These are phyloP conservation scores for Neofusicoccum sp. DNA, from an alignment of 2,329 filamentous ascomycete species.

Conservation along the genomic window DNA sequence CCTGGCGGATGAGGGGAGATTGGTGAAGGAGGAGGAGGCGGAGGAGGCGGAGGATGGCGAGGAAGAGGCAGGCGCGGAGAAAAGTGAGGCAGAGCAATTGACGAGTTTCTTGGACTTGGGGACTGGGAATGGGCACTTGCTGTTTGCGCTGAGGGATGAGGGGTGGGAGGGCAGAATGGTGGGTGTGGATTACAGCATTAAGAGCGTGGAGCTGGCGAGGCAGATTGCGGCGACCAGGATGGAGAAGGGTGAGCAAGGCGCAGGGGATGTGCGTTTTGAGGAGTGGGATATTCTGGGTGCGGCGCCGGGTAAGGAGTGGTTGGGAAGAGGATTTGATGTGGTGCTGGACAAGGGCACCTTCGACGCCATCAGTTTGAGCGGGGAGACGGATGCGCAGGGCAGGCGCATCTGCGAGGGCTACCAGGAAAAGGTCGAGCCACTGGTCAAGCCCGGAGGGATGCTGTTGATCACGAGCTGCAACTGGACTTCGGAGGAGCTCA, in stretches of 20 bases:
- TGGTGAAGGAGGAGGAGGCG: slow-evolving; percentile 38
- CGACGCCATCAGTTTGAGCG: slow-evolving; percentile 82
- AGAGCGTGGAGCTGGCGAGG: slow-evolving; percentile 71
- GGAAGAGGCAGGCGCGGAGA: slow-evolving; percentile 28
- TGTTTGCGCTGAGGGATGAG: slow-evolving; percentile 73
- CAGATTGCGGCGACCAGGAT: slow-evolving; percentile 49
- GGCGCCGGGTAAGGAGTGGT: slow-evolving; percentile 55
- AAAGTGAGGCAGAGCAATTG: not conserved
- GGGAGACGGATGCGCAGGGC: slow-evolving; percentile 51
- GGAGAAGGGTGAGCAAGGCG: slow-evolving; percentile 26
- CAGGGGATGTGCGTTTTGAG: slow-evolving; percentile 47
- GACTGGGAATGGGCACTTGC: slow-evolving; percentile 87
- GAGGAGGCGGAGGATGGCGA: no score
- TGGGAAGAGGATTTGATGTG: slow-evolving; percentile 70
- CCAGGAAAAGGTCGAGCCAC: slow-evolving; percentile 61
- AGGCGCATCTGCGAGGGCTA: slow-evolving; percentile 73
- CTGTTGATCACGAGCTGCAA: slow-evolving; percentile 94
- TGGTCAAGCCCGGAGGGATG: slow-evolving; percentile 70
- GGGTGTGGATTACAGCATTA: slow-evolving; percentile 82
- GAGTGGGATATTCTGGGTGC: slow-evolving; percentile 52
- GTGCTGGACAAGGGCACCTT: slow-evolving; percentile 98
- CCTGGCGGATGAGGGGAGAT: slow-evolving; percentile 52
- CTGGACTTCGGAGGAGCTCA: slow-evolving; percentile 89
- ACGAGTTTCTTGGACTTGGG: slow-evolving; percentile 79
- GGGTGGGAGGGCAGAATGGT: slow-evolving; percentile 70